Evolutionary conservation across 208 protist genomes (phyloP), one percentile per base, ranked within the genome.

Genomic region (Acanthamoeba sp.): DNA sequence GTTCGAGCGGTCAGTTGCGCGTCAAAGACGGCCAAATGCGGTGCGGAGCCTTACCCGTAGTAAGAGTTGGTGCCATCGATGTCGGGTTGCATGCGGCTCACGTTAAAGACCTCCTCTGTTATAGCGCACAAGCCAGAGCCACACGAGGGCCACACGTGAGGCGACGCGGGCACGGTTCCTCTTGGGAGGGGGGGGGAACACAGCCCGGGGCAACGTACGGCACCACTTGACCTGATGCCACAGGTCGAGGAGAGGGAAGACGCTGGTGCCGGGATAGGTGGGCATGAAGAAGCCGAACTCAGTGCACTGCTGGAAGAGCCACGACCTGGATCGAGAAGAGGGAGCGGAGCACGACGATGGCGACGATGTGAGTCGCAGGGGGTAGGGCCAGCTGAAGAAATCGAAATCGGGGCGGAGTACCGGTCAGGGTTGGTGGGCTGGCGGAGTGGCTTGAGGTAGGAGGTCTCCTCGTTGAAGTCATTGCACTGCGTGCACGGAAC

Each of bases 211-310:
- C 9, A 69, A 40, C 82, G 48, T 64, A 90, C 82, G 32, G 36
- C 82, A 90, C 82, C 82, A 90, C 82, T 90, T 90, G 45, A 90
- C 82, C 36, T 90, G 82, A n/a, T 90, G 82, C 50, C 64, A 42
- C 55, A 90, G 48, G 82, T 42, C 50, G 5, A 90, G 14, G 55
- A 90, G 82, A 4, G 82, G 82, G 55, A 90, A 90, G 55, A 90
- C 82, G 55, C 52, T 69, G 55, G 52, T 66, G 32, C 71, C 71
- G 20, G 71, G 71, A 22, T 90, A 90, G 55, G 7, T 90, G 50
- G 82, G 82, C 82, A 64, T 90, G 82, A 90, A 90, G 82, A 90
- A 90, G n/a, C 82, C 82, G 38, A 90, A 90, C 82, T 90, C 82
- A 7, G 82, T 90, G 82, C 82, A 90, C 55, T 90, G 82, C 50